These are phyloP conservation scores for Wallacemonas rigidus DNA, from an alignment of 208 protist species.

Conservation along the genomic window DNA sequence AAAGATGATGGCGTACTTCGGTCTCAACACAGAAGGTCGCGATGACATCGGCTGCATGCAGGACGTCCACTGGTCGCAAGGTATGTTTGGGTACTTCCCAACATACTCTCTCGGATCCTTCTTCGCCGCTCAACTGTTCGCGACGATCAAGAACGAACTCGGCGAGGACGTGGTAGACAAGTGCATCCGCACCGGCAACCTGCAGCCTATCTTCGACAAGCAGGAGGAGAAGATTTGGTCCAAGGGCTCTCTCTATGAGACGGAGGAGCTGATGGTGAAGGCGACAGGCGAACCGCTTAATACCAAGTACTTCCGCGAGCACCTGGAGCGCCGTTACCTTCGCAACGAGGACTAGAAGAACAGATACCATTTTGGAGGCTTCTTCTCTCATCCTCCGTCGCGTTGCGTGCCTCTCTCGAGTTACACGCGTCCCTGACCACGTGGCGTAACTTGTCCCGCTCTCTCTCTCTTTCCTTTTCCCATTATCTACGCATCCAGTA, in stretches of 20 bases:
- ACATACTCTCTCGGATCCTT: constrained; percentile 88
- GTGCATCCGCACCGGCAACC: constrained; percentile 58
- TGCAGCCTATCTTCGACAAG: constrained; percentile 53
- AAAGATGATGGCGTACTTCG: constrained; percentile 88
- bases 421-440: not conserved
- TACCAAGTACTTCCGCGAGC: constrained; percentile 46
- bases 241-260: constrained; percentile 40
- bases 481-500: not conserved
- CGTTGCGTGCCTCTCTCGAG: not conserved
- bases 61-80: constrained; percentile 88
- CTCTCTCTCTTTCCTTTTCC: not conserved
- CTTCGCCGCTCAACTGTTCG: constrained; percentile 83
- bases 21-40: constrained; percentile 72
- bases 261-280: constrained; percentile 44
- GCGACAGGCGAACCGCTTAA: constrained; percentile 53
- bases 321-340: constrained; percentile 60
- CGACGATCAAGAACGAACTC: constrained; percentile 63
- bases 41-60: constrained; percentile 82
- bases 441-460: too few relatives aligned
- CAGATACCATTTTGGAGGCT: not conserved
- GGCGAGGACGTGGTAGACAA: constrained; percentile 52
- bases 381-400: not conserved
- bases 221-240: constrained; percentile 79
- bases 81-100: constrained; percentile 88
- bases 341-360: constrained; percentile 8